phyloP scores from a whole-genome alignment of 148 eudicot species.

The Rhododendron griersonianum region DNA sequence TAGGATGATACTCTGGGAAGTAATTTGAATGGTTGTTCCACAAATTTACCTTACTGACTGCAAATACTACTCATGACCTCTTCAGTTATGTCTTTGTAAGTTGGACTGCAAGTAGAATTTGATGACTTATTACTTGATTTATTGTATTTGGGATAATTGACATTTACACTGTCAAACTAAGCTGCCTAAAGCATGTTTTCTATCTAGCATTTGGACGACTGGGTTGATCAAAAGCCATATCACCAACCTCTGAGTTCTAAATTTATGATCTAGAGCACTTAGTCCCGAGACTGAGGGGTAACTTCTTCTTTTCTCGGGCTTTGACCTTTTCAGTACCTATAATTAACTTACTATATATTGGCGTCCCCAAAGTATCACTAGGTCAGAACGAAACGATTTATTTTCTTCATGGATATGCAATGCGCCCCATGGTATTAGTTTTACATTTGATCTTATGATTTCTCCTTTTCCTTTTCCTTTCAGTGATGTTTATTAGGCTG shows the following conservation, averaged over 20 bases:
- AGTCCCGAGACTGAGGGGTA: background rate
- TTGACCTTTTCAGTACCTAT: background rate
- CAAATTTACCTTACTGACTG: background rate
- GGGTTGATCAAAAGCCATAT: background rate
- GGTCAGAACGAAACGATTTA: background rate
- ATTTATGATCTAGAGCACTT: background rate
- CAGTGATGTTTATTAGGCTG: background rate
- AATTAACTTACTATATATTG: background rate
- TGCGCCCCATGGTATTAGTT: background rate
- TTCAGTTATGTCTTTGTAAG: background rate
- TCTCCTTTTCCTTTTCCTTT: background rate
- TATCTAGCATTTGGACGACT: background rate
- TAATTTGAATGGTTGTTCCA: background rate
- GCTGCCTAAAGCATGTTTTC: background rate
- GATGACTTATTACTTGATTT: background rate
- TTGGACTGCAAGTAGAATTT: background rate
- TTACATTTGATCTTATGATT: background rate
- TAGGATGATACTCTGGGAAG: background rate
- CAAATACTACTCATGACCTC: background rate
- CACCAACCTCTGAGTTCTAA: background rate
- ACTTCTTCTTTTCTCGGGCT: background rate
- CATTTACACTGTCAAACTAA: background rate
- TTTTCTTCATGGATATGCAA: background rate
- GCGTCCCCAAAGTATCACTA: background rate
- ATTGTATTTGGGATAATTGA: background rate